phyloP scores from a whole-genome alignment of 179 eudicot species.

The Pouteria campechiana region DNA sequence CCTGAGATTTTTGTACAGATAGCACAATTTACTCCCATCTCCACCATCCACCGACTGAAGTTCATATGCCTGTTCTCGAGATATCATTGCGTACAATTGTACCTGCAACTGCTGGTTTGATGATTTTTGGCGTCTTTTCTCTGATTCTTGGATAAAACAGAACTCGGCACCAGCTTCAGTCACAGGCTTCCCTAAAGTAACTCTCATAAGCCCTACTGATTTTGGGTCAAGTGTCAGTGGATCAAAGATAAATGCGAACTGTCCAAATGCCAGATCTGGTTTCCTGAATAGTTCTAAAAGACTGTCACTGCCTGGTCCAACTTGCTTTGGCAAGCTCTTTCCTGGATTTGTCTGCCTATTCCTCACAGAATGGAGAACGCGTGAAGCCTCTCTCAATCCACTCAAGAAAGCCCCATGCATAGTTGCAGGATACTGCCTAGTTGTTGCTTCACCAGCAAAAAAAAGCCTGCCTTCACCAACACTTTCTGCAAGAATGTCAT shows the following conservation, averaged over 20 bases:
- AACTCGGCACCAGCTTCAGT: slow-evolving; percentile 20
- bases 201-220: slow-evolving; percentile 55
- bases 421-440: slow-evolving; percentile 72
- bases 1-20: slow-evolving; percentile 40
- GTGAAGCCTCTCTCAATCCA: slow-evolving; percentile 86
- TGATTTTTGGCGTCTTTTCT: slow-evolving; percentile 16
- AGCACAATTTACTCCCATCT: slow-evolving; percentile 33
- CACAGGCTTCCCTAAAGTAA: slow-evolving; percentile 26
- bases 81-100: slow-evolving; percentile 50
- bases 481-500: slow-evolving; percentile 77
- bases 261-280: slow-evolving; percentile 66
- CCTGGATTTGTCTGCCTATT: slow-evolving; percentile 21
- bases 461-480: slow-evolving; percentile 51
- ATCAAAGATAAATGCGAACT: slow-evolving; percentile 50
- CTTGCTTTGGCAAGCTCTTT: slow-evolving; percentile 27
- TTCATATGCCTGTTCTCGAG: slow-evolving; percentile 60
- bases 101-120: slow-evolving; percentile 31
- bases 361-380: slow-evolving; percentile 36
- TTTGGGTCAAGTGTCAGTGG: slow-evolving; percentile 39
- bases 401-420: slow-evolving; percentile 94
- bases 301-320: slow-evolving; percentile 31
- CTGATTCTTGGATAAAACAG: slow-evolving; percentile 17
- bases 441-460: slow-evolving; percentile 94
- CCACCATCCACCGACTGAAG: slow-evolving; percentile 45
- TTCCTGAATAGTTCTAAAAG: slow-evolving; percentile 49